phyloP scores from a whole-genome alignment of 2,329 filamentous ascomycete genomes.

The Tolypocladium paradoxum region DNA sequence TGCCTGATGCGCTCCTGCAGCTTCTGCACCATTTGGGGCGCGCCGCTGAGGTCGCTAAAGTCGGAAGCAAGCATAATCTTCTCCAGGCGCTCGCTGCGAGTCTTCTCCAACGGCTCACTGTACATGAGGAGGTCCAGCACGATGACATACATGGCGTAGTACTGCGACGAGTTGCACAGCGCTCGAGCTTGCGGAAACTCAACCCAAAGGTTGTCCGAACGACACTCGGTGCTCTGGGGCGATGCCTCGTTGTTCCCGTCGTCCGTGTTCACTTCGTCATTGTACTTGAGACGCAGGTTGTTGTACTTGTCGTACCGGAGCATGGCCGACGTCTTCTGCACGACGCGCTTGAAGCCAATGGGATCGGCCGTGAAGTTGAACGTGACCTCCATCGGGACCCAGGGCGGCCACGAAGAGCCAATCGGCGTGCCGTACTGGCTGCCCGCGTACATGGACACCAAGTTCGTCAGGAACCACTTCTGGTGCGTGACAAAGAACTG shows the following conservation, averaged over 20 bases:
- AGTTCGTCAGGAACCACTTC: conserved; percentile 74
- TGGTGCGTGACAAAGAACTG: conserved; percentile 97
- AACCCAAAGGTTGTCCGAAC: conserved; percentile 95
- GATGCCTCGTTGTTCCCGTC: conserved; percentile 37
- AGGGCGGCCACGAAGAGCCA: conserved; percentile 89
- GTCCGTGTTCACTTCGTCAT: conserved; percentile 73
- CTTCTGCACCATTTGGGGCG: conserved; percentile 83
- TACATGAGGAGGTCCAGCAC: conserved; percentile 93
- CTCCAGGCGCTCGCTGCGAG: conserved; percentile 85
- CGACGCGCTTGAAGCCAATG: conserved; percentile 94
- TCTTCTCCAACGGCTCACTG: conserved; percentile 92
- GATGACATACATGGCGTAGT: conserved; percentile 97
- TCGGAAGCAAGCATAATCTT: conserved; percentile 99
- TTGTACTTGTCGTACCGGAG: conserved; percentile 98
- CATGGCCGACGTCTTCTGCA: conserved; percentile 91
- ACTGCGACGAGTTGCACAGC: conserved; percentile 95
- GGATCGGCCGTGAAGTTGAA: conserved; percentile 91
- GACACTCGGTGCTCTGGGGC: conserved; percentile 52
- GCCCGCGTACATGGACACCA: conserved; percentile 87
- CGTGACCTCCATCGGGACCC: conserved; percentile 98
- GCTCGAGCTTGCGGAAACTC: conserved; percentile 90
- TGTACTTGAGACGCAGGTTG: conserved; percentile 89
- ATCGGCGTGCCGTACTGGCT: conserved; percentile 81
- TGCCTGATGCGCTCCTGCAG: conserved; percentile 89
- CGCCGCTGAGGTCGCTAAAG: conserved; percentile 90